Evolutionary conservation across 306 rosid species (phyloP).

Genomic region (Rosa lucieae): DNA sequence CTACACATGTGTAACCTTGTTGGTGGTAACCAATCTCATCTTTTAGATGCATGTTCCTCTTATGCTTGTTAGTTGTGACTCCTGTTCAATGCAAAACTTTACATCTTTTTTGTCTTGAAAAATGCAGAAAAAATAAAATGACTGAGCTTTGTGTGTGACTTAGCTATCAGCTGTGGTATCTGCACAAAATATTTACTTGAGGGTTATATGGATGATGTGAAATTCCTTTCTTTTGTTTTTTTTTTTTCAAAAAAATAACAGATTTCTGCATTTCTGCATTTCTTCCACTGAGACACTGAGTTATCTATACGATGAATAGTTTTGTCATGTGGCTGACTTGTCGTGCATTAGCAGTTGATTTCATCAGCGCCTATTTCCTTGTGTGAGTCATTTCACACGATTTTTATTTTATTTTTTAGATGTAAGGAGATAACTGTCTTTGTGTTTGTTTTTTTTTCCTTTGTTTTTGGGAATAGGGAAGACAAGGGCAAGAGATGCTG

Average conservation of each 20-base stretch:
- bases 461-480: slow-evolving; percentile 62
- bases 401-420: neutral
- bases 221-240: neutral
- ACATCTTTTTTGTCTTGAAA: neutral
- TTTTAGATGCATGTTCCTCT: neutral
- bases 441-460: slow-evolving; percentile 24
- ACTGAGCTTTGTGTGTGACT: neutral
- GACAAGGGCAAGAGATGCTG: slow-evolving; percentile 99
- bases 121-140: neutral
- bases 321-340: neutral
- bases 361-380: neutral
- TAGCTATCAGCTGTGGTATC: neutral
- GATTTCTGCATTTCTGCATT: neutral
- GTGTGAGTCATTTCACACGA: too few species aligned
- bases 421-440: neutral
- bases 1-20: neutral
- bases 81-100: neutral
- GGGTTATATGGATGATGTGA: neutral
- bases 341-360: neutral
- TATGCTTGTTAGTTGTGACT: neutral
- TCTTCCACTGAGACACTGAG: too few species aligned
- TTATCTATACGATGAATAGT: neutral
- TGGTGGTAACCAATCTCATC: neutral
- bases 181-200: neutral
- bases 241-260: neutral